Percentiles rank a stretch among this genome's conserved stretches.
Conservation (phyloP, 164 flowering plant genomes). For the Piper betle region DNA sequence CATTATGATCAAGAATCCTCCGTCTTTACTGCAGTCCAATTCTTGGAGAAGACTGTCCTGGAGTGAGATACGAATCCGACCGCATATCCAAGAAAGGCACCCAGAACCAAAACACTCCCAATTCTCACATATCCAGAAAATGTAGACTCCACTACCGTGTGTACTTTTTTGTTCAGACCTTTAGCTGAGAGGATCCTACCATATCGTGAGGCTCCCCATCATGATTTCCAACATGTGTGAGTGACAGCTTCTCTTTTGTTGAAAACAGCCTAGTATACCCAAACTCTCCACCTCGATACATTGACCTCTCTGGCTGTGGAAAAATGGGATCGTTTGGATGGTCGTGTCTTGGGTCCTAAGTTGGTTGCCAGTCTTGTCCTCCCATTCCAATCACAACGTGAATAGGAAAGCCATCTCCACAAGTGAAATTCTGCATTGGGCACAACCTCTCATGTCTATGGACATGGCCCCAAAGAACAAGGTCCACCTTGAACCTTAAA, state of each 20-base stretch:
- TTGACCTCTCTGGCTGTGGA: constrained; percentile 65
- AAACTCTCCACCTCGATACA: constrained; percentile 84
- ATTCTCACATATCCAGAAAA: constrained; percentile 43
- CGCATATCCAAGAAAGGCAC: constrained; percentile 56
- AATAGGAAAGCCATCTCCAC: constrained; percentile 66
- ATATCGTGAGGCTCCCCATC: constrained; percentile 81
- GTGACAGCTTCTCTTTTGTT: constrained; percentile 55
- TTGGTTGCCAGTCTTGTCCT: constrained; percentile 94
- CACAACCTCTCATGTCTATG: constrained; percentile 95
- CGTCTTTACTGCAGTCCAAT: constrained; percentile 60
- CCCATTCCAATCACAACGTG: constrained; percentile 98
- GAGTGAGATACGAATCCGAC: constrained; percentile 53
- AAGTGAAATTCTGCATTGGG: constrained; percentile 70
- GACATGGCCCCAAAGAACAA: constrained; percentile 97
- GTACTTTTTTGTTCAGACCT: constrained; percentile 14
- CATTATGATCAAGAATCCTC: neutral
- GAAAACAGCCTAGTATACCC: constrained; percentile 81
- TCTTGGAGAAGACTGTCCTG: constrained; percentile 20
- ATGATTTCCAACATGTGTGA: constrained; percentile 81
- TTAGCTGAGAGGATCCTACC: constrained; percentile 58
- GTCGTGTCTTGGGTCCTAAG: constrained; percentile 68
- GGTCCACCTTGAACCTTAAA: constrained; percentile 64
- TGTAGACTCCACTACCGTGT: constrained; percentile 5
- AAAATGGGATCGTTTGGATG: constrained; percentile 58
- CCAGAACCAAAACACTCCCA: constrained; percentile 49